Evolutionary conservation across 2,329 filamentous ascomycete genomes (phyloP).

Genomic region (Beauveria caledonica): DNA sequence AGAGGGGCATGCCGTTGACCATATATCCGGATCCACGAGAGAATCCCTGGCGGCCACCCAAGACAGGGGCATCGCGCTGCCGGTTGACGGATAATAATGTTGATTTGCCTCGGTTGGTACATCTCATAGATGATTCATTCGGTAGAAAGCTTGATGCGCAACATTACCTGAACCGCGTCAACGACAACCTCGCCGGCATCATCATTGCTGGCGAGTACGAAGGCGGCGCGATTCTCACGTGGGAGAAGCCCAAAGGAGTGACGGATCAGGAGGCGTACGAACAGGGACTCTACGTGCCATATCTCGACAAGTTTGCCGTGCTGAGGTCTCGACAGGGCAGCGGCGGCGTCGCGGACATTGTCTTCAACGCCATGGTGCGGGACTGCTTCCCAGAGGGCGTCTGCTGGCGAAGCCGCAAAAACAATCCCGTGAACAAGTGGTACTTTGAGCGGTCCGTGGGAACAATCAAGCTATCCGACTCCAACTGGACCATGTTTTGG

Average conservation of each 20-base stretch:
- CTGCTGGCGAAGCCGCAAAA: slow-evolving; percentile 81
- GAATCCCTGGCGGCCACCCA: slow-evolving; percentile 60
- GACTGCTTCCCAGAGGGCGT: slow-evolving; percentile 82
- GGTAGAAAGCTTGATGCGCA: slow-evolving; percentile 72
- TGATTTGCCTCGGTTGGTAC: slow-evolving; percentile 71
- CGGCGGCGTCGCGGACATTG: slow-evolving; percentile 86
- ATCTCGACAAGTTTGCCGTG: slow-evolving; percentile 96
- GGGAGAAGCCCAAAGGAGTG: slow-evolving; percentile 67
- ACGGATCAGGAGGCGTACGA: slow-evolving; percentile 45
- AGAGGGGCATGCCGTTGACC: slow-evolving; percentile 81
- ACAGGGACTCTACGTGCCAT: slow-evolving; percentile 67
- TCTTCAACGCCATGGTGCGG: slow-evolving; percentile 92
- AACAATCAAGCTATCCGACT: slow-evolving; percentile 71
- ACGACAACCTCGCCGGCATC: slow-evolving; percentile 74
- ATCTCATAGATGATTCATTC: slow-evolving; percentile 93
- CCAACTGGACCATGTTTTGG: slow-evolving; percentile 98
- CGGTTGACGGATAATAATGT: slow-evolving; percentile 72
- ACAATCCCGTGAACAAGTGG: slow-evolving; percentile 98
- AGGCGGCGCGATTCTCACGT: slow-evolving; percentile 88
- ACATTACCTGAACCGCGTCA: slow-evolving; percentile 75
- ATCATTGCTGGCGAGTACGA: slow-evolving; percentile 97
- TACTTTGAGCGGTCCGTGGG: slow-evolving; percentile 89
- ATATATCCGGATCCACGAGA: slow-evolving; percentile 71
- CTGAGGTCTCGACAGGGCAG: slow-evolving; percentile 80
- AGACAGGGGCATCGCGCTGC: slow-evolving; percentile 50